Evolutionary conservation across 2,329 filamentous ascomycete genomes (phyloP).

Genomic region (Fusarium odoratissimum): DNA sequence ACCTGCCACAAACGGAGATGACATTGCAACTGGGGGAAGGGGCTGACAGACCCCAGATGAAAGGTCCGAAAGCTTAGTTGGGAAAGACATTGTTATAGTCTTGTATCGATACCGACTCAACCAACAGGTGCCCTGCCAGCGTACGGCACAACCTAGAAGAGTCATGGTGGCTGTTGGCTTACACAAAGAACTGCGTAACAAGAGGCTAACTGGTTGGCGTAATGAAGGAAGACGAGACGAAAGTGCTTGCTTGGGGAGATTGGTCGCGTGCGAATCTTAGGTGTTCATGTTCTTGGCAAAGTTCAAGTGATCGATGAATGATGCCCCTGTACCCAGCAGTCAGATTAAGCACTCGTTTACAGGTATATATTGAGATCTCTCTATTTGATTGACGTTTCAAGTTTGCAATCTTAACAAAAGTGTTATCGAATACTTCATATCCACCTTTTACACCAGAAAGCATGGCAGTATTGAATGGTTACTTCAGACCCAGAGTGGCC

Average conservation of each 20-base stretch:
- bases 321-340: no score
- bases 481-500: neutral
- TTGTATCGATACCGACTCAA: neutral
- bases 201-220: no score
- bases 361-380: neutral
- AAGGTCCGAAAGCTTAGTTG: accelerated
- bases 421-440: neutral
- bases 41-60: neutral
- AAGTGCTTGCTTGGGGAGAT: neutral
- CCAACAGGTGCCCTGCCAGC: neutral
- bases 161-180: neutral
- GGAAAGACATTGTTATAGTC: accelerated
- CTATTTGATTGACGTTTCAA: neutral
- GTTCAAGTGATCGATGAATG: neutral
- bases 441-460: neutral
- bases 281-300: neutral
- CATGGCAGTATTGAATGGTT: neutral
- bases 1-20: neutral
- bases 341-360: neutral
- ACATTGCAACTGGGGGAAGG: accelerated
- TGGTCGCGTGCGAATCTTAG: neutral
- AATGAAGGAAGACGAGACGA: no score
- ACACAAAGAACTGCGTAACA: neutral
- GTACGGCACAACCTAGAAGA: neutral
- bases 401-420: accelerated